Conservation (phyloP, 352 stramenopile genomes). For the Phytophthora vignae region DNA sequence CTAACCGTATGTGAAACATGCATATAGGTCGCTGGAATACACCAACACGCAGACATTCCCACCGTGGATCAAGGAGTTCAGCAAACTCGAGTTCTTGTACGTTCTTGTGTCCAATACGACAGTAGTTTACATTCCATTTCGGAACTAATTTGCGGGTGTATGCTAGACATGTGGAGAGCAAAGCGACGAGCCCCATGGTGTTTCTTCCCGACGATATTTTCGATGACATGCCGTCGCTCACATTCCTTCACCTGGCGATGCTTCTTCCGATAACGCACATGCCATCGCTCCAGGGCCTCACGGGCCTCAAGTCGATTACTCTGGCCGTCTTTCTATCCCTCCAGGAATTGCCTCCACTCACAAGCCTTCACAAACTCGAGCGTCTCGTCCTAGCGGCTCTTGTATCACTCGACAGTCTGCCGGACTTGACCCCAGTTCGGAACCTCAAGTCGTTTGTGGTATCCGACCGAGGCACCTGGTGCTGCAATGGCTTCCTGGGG, state of each 20-base stretch:
- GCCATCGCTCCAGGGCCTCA: slow-evolving; percentile 28
- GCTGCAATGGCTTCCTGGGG: slow-evolving; percentile 41
- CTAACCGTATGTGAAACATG: background rate
- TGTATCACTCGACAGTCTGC: slow-evolving; percentile 2
- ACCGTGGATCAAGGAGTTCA: slow-evolving; percentile 39
- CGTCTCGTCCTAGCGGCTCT: slow-evolving; percentile 17
- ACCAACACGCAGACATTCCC: slow-evolving; percentile 37
- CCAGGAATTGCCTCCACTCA: slow-evolving; percentile 21
- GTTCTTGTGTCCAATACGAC: background rate
- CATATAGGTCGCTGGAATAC: slow-evolving; percentile 41
- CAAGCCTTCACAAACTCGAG: slow-evolving; percentile 22
- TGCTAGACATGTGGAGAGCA: slow-evolving; percentile 22
- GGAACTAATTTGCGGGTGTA: background rate
- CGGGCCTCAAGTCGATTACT: slow-evolving; percentile 33
- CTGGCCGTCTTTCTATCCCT: slow-evolving; percentile 21
- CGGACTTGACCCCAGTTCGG: slow-evolving; percentile 15
- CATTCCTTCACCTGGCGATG: slow-evolving; percentile 29
- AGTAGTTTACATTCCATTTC: no score
- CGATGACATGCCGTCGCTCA: slow-evolving; percentile 37
- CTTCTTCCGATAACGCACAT: slow-evolving; percentile 15
- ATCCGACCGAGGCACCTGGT: slow-evolving; percentile 12
- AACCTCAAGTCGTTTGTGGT: slow-evolving; percentile 22
- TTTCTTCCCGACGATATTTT: slow-evolving; percentile 34
- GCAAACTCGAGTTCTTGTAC: slow-evolving; percentile 43
- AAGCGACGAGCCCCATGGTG: background rate